Evolutionary conservation across 331 rosid genomes (phyloP), one percentile per base, ranked within the genome.

Genomic region (Prunus yedoensis): DNA sequence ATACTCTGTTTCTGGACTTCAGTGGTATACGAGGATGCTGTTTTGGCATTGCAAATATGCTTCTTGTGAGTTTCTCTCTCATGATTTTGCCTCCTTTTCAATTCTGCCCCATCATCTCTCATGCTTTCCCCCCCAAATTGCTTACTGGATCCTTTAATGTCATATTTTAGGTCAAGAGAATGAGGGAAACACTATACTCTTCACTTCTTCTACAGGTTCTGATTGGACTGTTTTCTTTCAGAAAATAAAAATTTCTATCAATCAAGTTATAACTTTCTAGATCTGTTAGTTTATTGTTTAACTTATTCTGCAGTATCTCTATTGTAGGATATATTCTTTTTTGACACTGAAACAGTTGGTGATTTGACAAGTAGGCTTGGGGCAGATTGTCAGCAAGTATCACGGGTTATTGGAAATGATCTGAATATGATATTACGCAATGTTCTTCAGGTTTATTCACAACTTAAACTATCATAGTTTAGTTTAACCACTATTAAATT

Each of bases 341-440:
- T 89, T 85, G 99, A 94, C 88, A 38, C 76, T 84, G 97, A 90
- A 85, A 94, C 99, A 59, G 97, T 94, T 71, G 99, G 99, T 78
- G 93, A 89, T 84, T 86, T 94, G 89, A 94, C 97, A 71, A 94
- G 99, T 91, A 88, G 99, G 89, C 99, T 94, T 79, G 99, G 99
- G 68, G 97, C 97, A 38, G 99, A 94, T 85, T 94, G 99, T 71
- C 99, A 92, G 84, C 97, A 94, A 92, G 97, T 92, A 62, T 94
- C 99, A 61, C 86, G 96, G 57, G 99, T 94, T 78, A 94, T 92
- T 68, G 99, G 99, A 76, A 90, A 89, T 83, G 99, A 94, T 89
- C 97, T 94, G 80, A 92, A 94, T 83, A n/a, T 94, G 86, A 94
- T 94, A 85, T 41, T 94, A 68, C 97, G 97, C 83, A 92, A 94